Evolutionary conservation across 2,329 filamentous ascomycete species (phyloP).

Genomic region (Aspergillus clavatus): DNA sequence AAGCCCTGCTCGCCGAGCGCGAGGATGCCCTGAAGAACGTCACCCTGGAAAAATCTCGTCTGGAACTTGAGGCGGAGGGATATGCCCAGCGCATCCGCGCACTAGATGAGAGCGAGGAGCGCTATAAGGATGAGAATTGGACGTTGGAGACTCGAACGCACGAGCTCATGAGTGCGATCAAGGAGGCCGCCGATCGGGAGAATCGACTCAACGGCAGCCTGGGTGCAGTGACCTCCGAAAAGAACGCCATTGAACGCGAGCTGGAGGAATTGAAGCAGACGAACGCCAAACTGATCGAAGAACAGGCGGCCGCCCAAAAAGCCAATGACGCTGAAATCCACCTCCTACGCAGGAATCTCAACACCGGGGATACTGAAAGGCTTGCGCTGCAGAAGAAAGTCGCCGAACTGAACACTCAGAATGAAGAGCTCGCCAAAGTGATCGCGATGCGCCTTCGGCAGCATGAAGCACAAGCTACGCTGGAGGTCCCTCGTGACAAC

Average conservation of each 20-base stretch:
- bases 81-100: slow-evolving; percentile 74
- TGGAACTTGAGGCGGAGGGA: slow-evolving; percentile 77
- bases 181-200: slow-evolving; percentile 75
- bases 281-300: slow-evolving; percentile 74
- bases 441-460: slow-evolving; percentile 68
- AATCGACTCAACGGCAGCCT: slow-evolving; percentile 73
- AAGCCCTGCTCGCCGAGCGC: slow-evolving; percentile 76
- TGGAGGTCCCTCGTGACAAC: slow-evolving; percentile 57
- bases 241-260: slow-evolving; percentile 73
- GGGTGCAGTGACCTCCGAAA: slow-evolving; percentile 66
- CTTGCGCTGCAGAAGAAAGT: slow-evolving; percentile 75
- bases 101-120: slow-evolving; percentile 88
- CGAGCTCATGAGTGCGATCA: slow-evolving; percentile 68
- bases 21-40: slow-evolving; percentile 77
- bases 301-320: slow-evolving; percentile 70
- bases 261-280: slow-evolving; percentile 81
- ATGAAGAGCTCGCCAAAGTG: slow-evolving; percentile 82
- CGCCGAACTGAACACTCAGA: slow-evolving; percentile 81
- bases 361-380: slow-evolving; percentile 72
- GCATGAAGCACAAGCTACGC: slow-evolving; percentile 59
- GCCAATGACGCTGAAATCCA: slow-evolving; percentile 86
- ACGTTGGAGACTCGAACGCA: slow-evolving; percentile 89
- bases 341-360: slow-evolving; percentile 72
- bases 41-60: slow-evolving; percentile 67
- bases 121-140: slow-evolving; percentile 99